Evolutionary conservation across 352 stramenopile species (phyloP).

Genomic region (Ochromonadaceae sp.): DNA sequence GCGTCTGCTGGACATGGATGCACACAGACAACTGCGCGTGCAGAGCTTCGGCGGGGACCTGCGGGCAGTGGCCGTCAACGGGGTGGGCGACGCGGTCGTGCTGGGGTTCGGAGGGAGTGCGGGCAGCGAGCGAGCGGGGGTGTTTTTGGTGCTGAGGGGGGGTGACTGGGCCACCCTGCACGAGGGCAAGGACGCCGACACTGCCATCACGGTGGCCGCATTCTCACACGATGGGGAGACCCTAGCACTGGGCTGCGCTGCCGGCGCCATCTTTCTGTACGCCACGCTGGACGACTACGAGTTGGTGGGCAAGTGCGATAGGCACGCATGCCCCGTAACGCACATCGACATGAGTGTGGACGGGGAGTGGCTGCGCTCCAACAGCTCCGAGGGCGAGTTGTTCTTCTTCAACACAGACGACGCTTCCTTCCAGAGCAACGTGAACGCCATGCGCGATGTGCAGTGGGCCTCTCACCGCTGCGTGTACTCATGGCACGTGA

Average conservation of each 20-base stretch:
- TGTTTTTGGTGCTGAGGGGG: too few species aligned
- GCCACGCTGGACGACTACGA: constrained; percentile 49
- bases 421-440: constrained; percentile 16
- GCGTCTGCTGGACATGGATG: constrained; percentile 49
- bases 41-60: too few species aligned
- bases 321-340: constrained; percentile 31
- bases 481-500: constrained; percentile 17
- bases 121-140: too few species aligned
- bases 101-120: too few species aligned
- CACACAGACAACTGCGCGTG: too few species aligned
- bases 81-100: too few species aligned
- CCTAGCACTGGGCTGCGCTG: constrained; percentile 50
- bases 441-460: constrained; percentile 44
- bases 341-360: constrained; percentile 59
- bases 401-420: constrained; percentile 41
- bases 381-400: constrained; percentile 55
- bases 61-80: too few species aligned
- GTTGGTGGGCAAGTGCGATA: constrained; percentile 31
- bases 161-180: too few species aligned
- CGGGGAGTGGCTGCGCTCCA: constrained; percentile 59
- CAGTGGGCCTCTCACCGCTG: constrained; percentile 6
- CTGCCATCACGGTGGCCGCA: too few species aligned
- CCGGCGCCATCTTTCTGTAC: constrained; percentile 77
- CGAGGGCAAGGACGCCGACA: too few species aligned
- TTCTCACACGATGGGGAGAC: constrained; percentile 72